Percentiles rank a stretch among this genome's conserved stretches.
Evolutionary conservation across 352 stramenopile species (phyloP).

Genomic region (Peronospora tabacina): DNA sequence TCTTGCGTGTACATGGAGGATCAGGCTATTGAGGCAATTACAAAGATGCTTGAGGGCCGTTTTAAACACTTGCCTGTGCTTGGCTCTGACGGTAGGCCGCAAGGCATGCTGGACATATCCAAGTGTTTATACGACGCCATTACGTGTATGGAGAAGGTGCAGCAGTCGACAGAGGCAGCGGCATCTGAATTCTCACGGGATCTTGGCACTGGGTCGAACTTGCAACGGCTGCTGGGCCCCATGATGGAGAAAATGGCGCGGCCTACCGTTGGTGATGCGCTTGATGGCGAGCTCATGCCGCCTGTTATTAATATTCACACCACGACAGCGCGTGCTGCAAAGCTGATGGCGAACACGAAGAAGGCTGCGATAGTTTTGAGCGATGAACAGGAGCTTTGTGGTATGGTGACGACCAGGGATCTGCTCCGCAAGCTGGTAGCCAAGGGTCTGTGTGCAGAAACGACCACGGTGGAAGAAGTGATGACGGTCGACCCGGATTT

Average conservation of each 20-base stretch:
- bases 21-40: conserved; percentile 79
- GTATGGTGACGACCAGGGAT: conserved; percentile 83
- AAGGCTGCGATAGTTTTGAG: conserved; percentile 81
- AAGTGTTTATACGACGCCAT: conserved; percentile 87
- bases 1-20: conserved; percentile 76
- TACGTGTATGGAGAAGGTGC: conserved; percentile 80
- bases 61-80: conserved; percentile 86
- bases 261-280: conserved; percentile 67
- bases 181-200: conserved; percentile 77
- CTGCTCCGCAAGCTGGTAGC: conserved; percentile 81
- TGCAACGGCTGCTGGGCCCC: conserved; percentile 67
- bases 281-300: conserved; percentile 75
- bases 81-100: conserved; percentile 53
- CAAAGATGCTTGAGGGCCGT: conserved; percentile 82
- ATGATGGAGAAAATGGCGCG: conserved; percentile 89
- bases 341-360: conserved; percentile 81
- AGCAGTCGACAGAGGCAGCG: conserved; percentile 73
- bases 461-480: conserved; percentile 71
- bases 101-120: conserved; percentile 86
- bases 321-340: conserved; percentile 58
- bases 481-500: conserved; percentile 82
- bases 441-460: conserved; percentile 67
- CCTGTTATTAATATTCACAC: conserved; percentile 71
- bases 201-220: conserved; percentile 51
- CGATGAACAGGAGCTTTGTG: conserved; percentile 54